Base-by-base conservation (phyloP, 2,329 filamentous ascomycete genomes). In the Sporothrix mexicana region DNA sequence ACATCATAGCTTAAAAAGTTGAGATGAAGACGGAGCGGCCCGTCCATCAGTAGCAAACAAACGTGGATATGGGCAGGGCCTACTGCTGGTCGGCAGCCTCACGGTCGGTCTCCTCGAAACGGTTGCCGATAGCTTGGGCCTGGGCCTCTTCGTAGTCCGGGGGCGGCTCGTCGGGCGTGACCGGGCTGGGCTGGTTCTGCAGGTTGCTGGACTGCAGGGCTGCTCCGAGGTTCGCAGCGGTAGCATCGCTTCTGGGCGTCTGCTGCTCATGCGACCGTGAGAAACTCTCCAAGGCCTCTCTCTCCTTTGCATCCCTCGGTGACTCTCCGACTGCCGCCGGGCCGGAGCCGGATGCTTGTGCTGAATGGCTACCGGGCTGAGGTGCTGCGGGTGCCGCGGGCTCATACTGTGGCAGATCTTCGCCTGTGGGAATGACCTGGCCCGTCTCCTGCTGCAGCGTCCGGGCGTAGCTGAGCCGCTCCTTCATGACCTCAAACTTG, bases 71-170 rank as follows among this genome's bases (percentile, higher is more conserved):
- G 3, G 23, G 41, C 9, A 49, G 8, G 5, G 5, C 36, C 70
- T 76, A 83, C 76, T 87, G 85, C 75, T 87, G 85, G 79, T 95
- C 92, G 59, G 93, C 85, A 76, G 93, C 93, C 74, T 92, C 88
- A 62, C 91, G 91, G 76, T 95, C 86, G 74, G 92, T 92, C 77
- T 93, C 89, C 79, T 94, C 89, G 25, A 91, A 82, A 69, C 83
- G 84, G 79, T 85, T 88, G 74, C 83, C 85, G 41, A 91, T 80
- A 41, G 88, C 88, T 77, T 91, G 88, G n/a, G 87, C 90, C 81
- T 98, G 95, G 41, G 93, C 93, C 81, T 97, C 94, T 78, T 98
- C 94, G 79, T 98, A 98, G 49, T 90, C 93, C 68, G 95, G 95
- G 66, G 95, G 95, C 5, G 95, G 94, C 79, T 96, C 95, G 82